Evolutionary conservation across 495 filamentous ascomycete species (phyloP).

Genomic region (Hyaloscypha finlandica): DNA sequence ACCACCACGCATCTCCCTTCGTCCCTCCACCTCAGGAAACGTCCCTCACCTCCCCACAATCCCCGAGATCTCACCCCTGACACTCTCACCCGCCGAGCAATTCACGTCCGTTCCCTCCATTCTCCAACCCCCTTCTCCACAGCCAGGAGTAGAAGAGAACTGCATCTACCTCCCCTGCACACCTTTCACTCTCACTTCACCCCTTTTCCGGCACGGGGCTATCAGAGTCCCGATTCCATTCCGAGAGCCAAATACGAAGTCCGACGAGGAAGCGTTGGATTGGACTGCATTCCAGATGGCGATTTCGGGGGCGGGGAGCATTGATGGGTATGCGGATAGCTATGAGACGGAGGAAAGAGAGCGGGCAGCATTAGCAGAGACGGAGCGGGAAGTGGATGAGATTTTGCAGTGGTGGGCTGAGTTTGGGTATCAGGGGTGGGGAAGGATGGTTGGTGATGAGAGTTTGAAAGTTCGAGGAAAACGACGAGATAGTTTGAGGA

Average conservation of each 20-base stretch:
- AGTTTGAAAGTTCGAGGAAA: not conserved
- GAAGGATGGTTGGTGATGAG: slow-evolving; percentile 35
- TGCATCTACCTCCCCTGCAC: slow-evolving; percentile 40
- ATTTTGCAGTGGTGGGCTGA: slow-evolving; percentile 45
- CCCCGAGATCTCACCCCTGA: slow-evolving; percentile 39
- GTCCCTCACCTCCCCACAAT: slow-evolving; percentile 44
- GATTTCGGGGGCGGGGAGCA: slow-evolving; percentile 42
- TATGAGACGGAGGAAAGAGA: slow-evolving; percentile 3
- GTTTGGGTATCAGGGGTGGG: slow-evolving; percentile 42
- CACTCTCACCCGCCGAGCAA: slow-evolving; percentile 1
- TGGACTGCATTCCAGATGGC: slow-evolving; percentile 61
- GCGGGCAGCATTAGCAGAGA: slow-evolving; percentile 34
- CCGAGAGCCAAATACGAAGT: not conserved
- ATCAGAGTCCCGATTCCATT: slow-evolving; percentile 39
- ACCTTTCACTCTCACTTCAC: slow-evolving; percentile 42
- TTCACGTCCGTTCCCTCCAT: not conserved
- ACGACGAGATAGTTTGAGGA: not conserved
- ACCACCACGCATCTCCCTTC: slow-evolving; percentile 33
- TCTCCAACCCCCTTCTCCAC: not conserved
- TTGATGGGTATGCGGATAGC: not conserved
- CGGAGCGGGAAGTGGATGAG: slow-evolving; percentile 46
- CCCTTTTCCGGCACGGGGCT: slow-evolving; percentile 48
- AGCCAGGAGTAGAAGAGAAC: not conserved
- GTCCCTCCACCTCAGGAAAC: slow-evolving; percentile 5
- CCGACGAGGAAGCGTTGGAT: slow-evolving; percentile 40